A percentile compares a stretch with the other conserved stretches of the same genome.
Conservation (phyloP, 768 basidiomycete genomes). For the Lactifluus subvellereus region DNA sequence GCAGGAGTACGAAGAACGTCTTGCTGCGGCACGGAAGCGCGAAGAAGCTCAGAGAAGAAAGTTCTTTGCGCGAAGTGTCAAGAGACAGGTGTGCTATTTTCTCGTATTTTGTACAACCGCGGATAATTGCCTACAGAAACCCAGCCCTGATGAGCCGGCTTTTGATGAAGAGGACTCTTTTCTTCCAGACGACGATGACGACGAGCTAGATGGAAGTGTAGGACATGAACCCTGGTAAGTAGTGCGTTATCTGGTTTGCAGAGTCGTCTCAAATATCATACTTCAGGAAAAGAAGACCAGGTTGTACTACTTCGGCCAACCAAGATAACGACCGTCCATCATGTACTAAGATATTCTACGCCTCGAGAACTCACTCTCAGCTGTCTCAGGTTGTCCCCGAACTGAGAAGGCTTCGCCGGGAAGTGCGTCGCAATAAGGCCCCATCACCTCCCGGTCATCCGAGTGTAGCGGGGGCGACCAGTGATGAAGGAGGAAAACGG, state of each 20-base stretch:
- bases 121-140: background rate
- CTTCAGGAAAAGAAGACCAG: background rate
- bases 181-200: conserved; percentile 18
- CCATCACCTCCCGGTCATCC: background rate
- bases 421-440: background rate
- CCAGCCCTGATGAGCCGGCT: conserved; percentile 21
- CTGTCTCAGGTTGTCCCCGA: conserved; percentile 88
- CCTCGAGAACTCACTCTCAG: conserved; percentile 95
- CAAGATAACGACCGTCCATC: conserved; percentile 45
- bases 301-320: conserved; percentile 4
- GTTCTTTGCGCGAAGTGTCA: conserved; percentile 51
- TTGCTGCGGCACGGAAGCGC: conserved; percentile 54
- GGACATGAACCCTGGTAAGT: background rate
- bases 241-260: background rate
- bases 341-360: conserved; percentile 86
- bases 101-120: background rate
- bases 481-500: conserved; percentile 8
- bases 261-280: background rate
- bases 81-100: conserved; percentile 46
- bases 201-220: background rate
- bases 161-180: conserved; percentile 8
- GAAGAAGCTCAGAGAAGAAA: conserved; percentile 52
- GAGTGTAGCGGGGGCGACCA: background rate
- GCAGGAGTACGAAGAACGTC: conserved; percentile 52
- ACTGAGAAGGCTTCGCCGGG: conserved; percentile 62